A percentile compares a stretch with the other conserved stretches of the same genome.
These are phyloP conservation scores for Skeletonema menzelii DNA, from an alignment of 108 stramenopile species.

Conservation along the genomic window DNA sequence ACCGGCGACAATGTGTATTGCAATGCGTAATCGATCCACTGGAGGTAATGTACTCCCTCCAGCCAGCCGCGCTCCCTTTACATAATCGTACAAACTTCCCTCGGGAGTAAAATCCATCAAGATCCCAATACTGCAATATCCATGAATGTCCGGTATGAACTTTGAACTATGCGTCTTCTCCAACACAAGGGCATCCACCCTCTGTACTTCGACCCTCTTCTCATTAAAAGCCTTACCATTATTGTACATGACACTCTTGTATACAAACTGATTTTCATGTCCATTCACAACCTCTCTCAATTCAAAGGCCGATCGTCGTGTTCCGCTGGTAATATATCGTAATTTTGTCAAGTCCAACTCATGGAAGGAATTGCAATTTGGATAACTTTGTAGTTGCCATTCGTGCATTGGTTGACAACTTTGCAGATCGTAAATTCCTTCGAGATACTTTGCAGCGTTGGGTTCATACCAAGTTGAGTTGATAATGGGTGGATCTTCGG, in stretches of 20 bases:
- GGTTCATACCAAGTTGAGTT: slow-evolving; percentile 29
- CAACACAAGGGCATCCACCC: slow-evolving; percentile 42
- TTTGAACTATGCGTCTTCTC: slow-evolving; percentile 20
- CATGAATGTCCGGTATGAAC: slow-evolving; percentile 42
- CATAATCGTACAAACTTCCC: slow-evolving; percentile 48
- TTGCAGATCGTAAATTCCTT: background rate
- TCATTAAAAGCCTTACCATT: background rate
- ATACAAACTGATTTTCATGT: slow-evolving; percentile 22
- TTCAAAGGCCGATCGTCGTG: slow-evolving; percentile 26
- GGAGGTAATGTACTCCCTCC: slow-evolving; percentile 17
- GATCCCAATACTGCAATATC: slow-evolving; percentile 43
- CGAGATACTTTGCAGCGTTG: slow-evolving; percentile 16
- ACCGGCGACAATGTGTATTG: slow-evolving; percentile 46
- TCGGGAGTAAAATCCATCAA: slow-evolving; percentile 52
- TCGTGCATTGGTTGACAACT: slow-evolving; percentile 39
- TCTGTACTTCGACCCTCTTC: slow-evolving; percentile 28
- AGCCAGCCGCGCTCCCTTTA: slow-evolving; percentile 31
- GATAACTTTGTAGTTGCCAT: slow-evolving; percentile 37
- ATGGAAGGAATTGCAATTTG: slow-evolving; percentile 48
- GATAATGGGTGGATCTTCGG: background rate
- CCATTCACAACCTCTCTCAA: slow-evolving; percentile 1
- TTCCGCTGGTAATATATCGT: slow-evolving; percentile 19
- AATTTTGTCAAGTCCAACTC: slow-evolving; percentile 33
- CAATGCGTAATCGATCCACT: slow-evolving; percentile 9
- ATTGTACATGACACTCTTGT: slow-evolving; percentile 34